Conservation (phyloP, 257 asterid genomes). For the Plantago ovata region DNA sequence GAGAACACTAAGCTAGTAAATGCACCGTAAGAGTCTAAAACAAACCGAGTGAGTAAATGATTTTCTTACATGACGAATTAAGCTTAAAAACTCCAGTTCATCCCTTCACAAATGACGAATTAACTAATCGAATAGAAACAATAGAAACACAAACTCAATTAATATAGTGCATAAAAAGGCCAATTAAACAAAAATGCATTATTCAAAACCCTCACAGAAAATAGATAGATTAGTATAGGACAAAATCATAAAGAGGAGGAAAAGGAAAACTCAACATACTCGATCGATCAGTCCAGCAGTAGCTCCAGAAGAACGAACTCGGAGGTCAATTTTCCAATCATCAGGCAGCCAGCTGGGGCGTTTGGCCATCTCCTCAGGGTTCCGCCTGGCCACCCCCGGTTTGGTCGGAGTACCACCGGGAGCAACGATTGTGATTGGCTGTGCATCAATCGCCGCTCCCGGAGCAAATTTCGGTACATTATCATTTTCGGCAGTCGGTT, state of each 20-base stretch:
- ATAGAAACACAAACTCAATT: no score
- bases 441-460: neutral
- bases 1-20: no score
- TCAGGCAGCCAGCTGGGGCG: conserved; percentile 23
- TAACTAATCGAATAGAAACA: no score
- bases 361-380: conserved; percentile 38
- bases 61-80: no score
- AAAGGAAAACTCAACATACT: neutral
- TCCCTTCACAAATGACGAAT: no score
- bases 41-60: no score
- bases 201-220: no score
- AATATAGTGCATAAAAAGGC: no score
- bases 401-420: conserved; percentile 16
- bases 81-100: no score
- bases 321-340: neutral
- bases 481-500: neutral
- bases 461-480: neutral
- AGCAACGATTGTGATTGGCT: conserved; percentile 35
- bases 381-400: conserved; percentile 21
- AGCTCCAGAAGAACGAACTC: neutral
- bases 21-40: no score
- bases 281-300: neutral
- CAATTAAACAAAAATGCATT: no score
- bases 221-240: no score
- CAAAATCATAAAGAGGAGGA: neutral